Conservation (phyloP, 345 rosid genomes). For the Iberis pinnata region DNA sequence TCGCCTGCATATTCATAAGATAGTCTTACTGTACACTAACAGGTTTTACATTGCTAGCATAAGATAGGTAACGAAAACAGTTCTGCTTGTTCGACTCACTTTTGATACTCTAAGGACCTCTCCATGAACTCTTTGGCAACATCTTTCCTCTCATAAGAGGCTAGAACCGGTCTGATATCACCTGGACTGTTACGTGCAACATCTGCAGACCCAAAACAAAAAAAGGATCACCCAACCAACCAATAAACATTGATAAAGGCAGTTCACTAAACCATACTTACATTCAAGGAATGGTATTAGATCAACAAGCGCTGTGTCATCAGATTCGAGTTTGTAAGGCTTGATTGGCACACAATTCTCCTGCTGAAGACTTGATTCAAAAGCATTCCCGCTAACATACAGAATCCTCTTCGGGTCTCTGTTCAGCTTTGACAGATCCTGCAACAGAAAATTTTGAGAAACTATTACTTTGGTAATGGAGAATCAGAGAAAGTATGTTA, state of each 20-base stretch:
- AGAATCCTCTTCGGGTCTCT: slow-evolving; percentile 74
- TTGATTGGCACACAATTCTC: slow-evolving; percentile 76
- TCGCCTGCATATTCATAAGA: slow-evolving; percentile 49
- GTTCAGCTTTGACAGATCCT: slow-evolving; percentile 98
- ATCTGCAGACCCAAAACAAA: slow-evolving; percentile 39
- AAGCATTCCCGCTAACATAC: slow-evolving; percentile 77
- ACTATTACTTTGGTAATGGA: background rate
- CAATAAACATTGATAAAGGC: background rate
- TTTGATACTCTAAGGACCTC: slow-evolving; percentile 73
- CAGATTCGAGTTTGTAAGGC: slow-evolving; percentile 68
- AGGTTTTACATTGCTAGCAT: too few relatives aligned
- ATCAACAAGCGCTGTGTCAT: slow-evolving; percentile 83
- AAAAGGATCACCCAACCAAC: slow-evolving; percentile 6
- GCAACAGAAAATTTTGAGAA: slow-evolving; percentile 23
- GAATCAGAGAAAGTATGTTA: background rate
- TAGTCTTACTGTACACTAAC: background rate
- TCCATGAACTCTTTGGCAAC: slow-evolving; percentile 79
- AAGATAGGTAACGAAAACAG: slow-evolving; percentile 1
- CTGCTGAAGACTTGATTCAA: slow-evolving; percentile 77
- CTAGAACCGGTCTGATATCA: slow-evolving; percentile 69
- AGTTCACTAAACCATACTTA: slow-evolving; percentile 33
- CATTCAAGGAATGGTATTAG: slow-evolving; percentile 98
- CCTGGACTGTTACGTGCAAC: slow-evolving; percentile 78
- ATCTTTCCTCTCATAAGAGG: slow-evolving; percentile 69
- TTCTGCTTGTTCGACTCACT: slow-evolving; percentile 32